Conservation (phyloP, 2,329 filamentous ascomycete genomes). For the Trichoderma sp. region DNA sequence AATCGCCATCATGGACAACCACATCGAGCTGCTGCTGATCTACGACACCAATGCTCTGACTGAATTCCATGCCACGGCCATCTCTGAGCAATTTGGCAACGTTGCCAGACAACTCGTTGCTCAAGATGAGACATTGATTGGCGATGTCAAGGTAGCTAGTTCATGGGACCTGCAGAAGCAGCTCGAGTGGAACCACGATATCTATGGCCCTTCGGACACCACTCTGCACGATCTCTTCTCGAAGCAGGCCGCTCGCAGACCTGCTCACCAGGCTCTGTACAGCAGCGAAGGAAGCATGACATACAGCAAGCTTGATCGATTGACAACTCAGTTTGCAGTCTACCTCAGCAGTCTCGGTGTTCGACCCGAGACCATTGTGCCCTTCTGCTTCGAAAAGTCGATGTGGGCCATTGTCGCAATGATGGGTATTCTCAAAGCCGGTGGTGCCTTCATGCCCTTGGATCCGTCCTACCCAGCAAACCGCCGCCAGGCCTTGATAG, state of each 20-base stretch:
- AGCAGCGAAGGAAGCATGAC: conserved; percentile 19
- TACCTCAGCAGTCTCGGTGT: conserved; percentile 33
- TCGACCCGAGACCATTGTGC: conserved; percentile 31
- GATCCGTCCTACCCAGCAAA: conserved; percentile 31
- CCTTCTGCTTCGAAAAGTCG: conserved; percentile 32
- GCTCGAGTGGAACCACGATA: conserved; percentile 19
- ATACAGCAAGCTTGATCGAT: conserved; percentile 14
- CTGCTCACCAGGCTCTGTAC: conserved; percentile 25
- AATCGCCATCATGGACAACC: neutral
- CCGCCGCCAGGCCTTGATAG: conserved; percentile 22
- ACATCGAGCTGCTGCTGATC: conserved; percentile 2
- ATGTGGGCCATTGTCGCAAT: conserved; percentile 33
- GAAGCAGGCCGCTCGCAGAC: neutral
- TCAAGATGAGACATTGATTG: neutral
- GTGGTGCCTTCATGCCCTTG: conserved; percentile 36
- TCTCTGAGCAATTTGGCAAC: conserved; percentile 18
- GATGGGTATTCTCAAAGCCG: conserved; percentile 36
- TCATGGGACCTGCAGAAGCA: conserved; percentile 24
- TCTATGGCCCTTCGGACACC: neutral
- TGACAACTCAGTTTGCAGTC: conserved; percentile 12
- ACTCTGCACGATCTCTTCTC: conserved; percentile 21
- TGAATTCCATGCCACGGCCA: conserved; percentile 4
- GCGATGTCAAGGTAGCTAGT: conserved; percentile 1
- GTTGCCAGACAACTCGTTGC: conserved; percentile 1
- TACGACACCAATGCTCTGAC: conserved; percentile 21